Evolutionary conservation across 2,329 filamentous ascomycete genomes (phyloP), one percentile per base, ranked within the genome.

Genomic region (Fusarium setosum): DNA sequence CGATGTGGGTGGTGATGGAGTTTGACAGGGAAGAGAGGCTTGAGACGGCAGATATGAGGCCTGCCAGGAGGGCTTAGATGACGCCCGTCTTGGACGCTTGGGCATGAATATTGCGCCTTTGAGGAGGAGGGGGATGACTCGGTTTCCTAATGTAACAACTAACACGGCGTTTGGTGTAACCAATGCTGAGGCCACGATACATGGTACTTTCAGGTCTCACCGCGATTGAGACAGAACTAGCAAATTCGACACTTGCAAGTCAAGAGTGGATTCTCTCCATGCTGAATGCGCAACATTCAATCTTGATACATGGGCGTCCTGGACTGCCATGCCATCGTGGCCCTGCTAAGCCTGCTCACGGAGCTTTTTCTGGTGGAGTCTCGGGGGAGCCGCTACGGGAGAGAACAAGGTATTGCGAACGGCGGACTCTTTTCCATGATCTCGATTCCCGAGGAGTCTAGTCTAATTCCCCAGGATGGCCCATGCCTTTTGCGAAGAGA

Each of bases 201-300:
- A 40, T 35, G 26, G 44, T 48, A 12, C 53, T 13, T 32, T 37
- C 29, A 7, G 26, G 59, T 47, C 41, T 50, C 56, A 67, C 60
- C 32, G 48, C 18, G 56, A 64, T 29, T 21, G 34, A 45, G 31
- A 38, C 26, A 65, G 18, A 42, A 45, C 51, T 34, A 44, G 21
- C 40, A 61, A 45, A 53, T 42, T 41, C 37, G 26, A 44, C 21
- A 54, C 47, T 64, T 29, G 34, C 26, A 42, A 57, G 23, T 38
- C 31, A 12, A 17, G 31, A 26, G 57, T 58, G 57, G 51, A 31
- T n/a, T 48, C 20, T 51, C 55, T 67, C 60, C 63, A 64, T 59
- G 51, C 32, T 48, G 40, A 37, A 67, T 67, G 64, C 60, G 55
- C 40, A 67, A 61, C 63, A 67, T n/a, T n/a, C n/a, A n/a, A n/a